phyloP scores from a whole-genome alignment of 2,329 filamentous ascomycete genomes.

The Aureobasidium vineae region DNA sequence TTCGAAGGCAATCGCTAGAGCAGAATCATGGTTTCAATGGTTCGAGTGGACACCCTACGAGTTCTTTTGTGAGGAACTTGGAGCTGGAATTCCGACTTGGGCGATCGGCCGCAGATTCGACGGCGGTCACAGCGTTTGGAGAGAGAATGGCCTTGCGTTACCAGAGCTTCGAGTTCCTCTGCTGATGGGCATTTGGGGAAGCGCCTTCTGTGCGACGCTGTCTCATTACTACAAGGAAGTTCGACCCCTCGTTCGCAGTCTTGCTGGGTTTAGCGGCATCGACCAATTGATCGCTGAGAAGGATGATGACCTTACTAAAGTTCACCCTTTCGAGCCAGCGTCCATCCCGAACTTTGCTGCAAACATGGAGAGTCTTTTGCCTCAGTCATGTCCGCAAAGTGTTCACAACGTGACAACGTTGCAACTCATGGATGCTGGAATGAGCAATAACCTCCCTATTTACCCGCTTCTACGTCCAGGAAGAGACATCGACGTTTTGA shows the following conservation, averaged over 20 bases:
- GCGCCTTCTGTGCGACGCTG: conserved; percentile 91
- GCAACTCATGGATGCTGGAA: conserved; percentile 85
- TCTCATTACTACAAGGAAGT: conserved; percentile 96
- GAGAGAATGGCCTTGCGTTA: conserved; percentile 65
- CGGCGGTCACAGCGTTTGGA: conserved; percentile 63
- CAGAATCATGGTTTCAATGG: conserved; percentile 95
- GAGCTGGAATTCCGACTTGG: conserved; percentile 92
- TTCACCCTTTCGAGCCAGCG: conserved; percentile 92
- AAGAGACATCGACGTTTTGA: conserved; percentile 80
- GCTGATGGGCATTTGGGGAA: conserved; percentile 92
- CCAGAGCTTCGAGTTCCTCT: conserved; percentile 83
- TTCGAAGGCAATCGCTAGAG: conserved; percentile 39
- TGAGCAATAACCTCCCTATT: conserved; percentile 97
- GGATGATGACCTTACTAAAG: conserved; percentile 80
- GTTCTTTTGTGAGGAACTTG: conserved; percentile 90
- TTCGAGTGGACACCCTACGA: conserved; percentile 95
- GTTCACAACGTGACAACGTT: conserved; percentile 67
- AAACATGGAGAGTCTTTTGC: conserved; percentile 73
- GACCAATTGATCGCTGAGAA: conserved; percentile 80
- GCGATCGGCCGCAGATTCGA: conserved; percentile 81
- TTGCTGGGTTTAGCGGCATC: conserved; percentile 70
- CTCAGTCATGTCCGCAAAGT: conserved; percentile 72
- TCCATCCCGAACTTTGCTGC: conserved; percentile 86
- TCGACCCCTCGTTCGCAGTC: conserved; percentile 71
- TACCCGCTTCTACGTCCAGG: conserved; percentile 90